Evolutionary conservation across 805 yeast species (phyloP).

Genomic region (Nematodospora valgi): DNA sequence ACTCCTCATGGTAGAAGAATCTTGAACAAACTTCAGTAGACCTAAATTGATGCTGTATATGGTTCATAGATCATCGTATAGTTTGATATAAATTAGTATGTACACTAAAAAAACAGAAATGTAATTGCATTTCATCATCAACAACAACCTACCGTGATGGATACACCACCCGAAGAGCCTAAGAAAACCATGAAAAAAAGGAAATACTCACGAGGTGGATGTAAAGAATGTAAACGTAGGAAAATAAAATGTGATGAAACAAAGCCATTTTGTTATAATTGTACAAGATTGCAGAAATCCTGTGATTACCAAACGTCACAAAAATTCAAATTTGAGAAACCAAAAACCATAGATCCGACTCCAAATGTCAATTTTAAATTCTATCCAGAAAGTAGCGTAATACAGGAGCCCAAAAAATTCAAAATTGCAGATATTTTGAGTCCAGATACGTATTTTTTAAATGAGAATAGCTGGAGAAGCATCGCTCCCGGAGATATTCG

Average conservation of each 20-base stretch:
- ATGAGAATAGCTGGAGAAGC: conserved; percentile 4
- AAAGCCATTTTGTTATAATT: conserved; percentile 34
- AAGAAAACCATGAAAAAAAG: conserved; percentile 25
- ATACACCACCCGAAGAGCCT: conserved; percentile 5
- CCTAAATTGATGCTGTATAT: too few relatives aligned
- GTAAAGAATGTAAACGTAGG: conserved; percentile 42
- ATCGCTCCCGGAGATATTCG: conserved; percentile 12
- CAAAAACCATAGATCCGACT: background rate
- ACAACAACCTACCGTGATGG: too few relatives aligned
- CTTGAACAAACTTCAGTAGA: conserved; percentile 54
- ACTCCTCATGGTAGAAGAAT: conserved; percentile 98
- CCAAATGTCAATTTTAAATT: too few relatives aligned
- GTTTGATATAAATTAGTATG: too few relatives aligned
- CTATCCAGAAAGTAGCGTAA: too few relatives aligned
- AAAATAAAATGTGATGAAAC: conserved; percentile 44
- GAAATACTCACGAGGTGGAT: conserved; percentile 38
- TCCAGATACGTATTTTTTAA: conserved; percentile 6
- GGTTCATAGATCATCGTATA: too few relatives aligned
- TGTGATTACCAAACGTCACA: conserved; percentile 22
- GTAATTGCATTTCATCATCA: too few relatives aligned
- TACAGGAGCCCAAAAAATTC: background rate
- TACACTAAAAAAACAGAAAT: too few relatives aligned
- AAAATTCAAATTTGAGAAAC: conserved; percentile 12
- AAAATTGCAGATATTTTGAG: conserved; percentile 5
- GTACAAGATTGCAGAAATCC: conserved; percentile 29